Evolutionary conservation across 768 basidiomycete genomes (phyloP).

Genomic region (Termitomyces sp.): DNA sequence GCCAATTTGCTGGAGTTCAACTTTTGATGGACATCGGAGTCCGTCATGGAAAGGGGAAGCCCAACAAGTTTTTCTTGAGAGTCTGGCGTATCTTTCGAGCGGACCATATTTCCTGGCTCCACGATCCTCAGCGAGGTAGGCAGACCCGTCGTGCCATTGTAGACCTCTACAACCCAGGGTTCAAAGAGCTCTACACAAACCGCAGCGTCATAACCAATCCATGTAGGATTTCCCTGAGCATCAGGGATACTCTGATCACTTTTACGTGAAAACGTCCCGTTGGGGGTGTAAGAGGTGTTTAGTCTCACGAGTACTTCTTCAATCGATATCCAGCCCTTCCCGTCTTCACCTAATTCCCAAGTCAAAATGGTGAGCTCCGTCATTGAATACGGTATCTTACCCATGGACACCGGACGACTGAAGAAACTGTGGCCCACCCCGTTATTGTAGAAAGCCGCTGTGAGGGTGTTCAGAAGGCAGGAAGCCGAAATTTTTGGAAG

Average conservation of each 20-base stretch:
- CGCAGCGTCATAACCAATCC: slow-evolving; percentile 34
- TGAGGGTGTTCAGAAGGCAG: neutral
- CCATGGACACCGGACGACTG: slow-evolving; percentile 23
- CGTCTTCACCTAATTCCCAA: slow-evolving; percentile 19
- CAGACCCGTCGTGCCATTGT: slow-evolving; percentile 26
- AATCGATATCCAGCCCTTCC: slow-evolving; percentile 28
- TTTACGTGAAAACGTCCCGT: slow-evolving; percentile 22
- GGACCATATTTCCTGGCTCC: slow-evolving; percentile 22
- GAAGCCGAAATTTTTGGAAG: neutral
- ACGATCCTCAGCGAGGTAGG: slow-evolving; percentile 28
- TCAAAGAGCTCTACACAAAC: slow-evolving; percentile 36
- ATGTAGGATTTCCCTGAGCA: slow-evolving; percentile 21
- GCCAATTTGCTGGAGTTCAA: slow-evolving; percentile 25
- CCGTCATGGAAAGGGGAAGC: slow-evolving; percentile 10
- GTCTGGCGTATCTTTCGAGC: slow-evolving; percentile 13
- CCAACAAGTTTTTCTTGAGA: slow-evolving; percentile 19
- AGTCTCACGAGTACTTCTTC: slow-evolving; percentile 32
- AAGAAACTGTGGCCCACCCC: slow-evolving; percentile 21
- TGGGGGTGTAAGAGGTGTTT: slow-evolving; percentile 27
- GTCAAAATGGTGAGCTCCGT: neutral
- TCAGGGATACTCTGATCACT: slow-evolving; percentile 18
- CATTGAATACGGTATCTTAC: slow-evolving; percentile 9
- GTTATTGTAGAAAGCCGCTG: slow-evolving; percentile 29
- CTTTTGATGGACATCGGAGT: slow-evolving; percentile 16
- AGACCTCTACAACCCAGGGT: slow-evolving; percentile 35